Evolutionary conservation across 2,329 filamentous ascomycete genomes (phyloP), one percentile per base, ranked within the genome.

Genomic region (Paradendryphiella salina): DNA sequence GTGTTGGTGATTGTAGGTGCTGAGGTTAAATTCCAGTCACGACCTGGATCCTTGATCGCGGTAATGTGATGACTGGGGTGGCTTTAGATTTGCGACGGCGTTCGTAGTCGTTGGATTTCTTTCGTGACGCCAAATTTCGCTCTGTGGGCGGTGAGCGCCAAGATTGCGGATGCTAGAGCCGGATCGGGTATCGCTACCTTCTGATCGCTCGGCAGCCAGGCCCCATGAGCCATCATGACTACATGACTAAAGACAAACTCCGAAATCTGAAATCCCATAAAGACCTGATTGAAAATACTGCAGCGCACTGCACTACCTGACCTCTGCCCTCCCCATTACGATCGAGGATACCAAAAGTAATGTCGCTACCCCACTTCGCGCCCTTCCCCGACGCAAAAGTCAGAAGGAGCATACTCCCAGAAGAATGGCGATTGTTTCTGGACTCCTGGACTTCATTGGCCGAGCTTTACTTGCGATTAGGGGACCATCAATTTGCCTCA

Each of bases 361-460:
- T 79, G 72, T 67, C 75, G 46, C 75, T 92, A 40, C 90, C 90
- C 34, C 81, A 85, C 28, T 80, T 96, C 73, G 90, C 88, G 50
- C 83, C 88, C 15, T 91, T 94, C 63, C 93, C 92, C 14, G 81
- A 86, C 54, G 76, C 82, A 28, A 76, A 78, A 47, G 85, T 90
- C 76, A 85, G 85, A 65, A 81, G 82, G 59, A 81, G 82, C 60
- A 81, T 96, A 52, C 78, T 80, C 32, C 75, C 84, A 3, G 75
- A 80, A 42, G 89, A 96, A 73, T 96, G 91, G 91, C 80, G 87
- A 58, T 79, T 82, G 26, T 90, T 88, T 69, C 76, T 95, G 38
- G 82, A 88, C 56, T 86, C 89, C 29, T 96, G 90, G 90, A 76
- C 85, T 14, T 76, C 83, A 9, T 79, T 96, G 5, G 76, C 84